Conservation (phyloP, 768 basidiomycete genomes). For the Auricularia sp. region DNA sequence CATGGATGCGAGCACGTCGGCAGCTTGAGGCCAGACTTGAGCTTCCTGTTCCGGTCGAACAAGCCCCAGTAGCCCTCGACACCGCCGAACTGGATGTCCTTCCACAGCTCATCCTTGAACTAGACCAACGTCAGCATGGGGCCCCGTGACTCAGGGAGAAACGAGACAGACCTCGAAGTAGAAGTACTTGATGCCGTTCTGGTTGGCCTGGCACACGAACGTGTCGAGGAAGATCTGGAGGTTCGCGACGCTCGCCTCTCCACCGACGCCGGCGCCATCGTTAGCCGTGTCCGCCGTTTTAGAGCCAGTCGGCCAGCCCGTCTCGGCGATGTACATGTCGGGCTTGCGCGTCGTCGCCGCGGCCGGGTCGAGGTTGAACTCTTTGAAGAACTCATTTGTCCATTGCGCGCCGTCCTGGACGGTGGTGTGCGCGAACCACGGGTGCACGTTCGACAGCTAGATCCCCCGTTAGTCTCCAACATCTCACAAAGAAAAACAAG, state of each 20-base stretch:
- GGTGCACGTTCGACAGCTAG: conserved; percentile 83
- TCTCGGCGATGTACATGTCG: conserved; percentile 87
- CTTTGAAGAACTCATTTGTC: conserved; percentile 72
- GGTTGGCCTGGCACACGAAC: conserved; percentile 81
- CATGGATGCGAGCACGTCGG: conserved; percentile 18
- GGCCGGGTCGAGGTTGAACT: conserved; percentile 53
- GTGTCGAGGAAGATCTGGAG: conserved; percentile 69
- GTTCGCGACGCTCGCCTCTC: conserved; percentile 24
- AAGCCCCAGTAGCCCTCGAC: conserved; percentile 71
- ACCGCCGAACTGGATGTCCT: conserved; percentile 64
- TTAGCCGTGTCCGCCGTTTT: conserved; percentile 48
- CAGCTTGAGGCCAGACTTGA: conserved; percentile 25
- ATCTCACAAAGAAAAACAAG: conserved; percentile 3
- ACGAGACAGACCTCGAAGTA: conserved; percentile 57
- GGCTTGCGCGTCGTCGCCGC: conserved; percentile 56
- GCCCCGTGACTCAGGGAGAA: neutral
- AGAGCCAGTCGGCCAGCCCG: conserved; percentile 72
- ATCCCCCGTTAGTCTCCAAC: neutral
- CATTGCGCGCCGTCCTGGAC: conserved; percentile 54
- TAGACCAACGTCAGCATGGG: conserved; percentile 2
- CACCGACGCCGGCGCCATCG: conserved; percentile 16
- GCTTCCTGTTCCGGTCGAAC: conserved; percentile 40
- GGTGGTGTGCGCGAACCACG: conserved; percentile 31
- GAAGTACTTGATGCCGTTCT: conserved; percentile 77
- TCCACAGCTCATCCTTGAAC: conserved; percentile 73